Conservation (phyloP, 2,329 filamentous ascomycete genomes). For the Fusarium tuaranense region DNA sequence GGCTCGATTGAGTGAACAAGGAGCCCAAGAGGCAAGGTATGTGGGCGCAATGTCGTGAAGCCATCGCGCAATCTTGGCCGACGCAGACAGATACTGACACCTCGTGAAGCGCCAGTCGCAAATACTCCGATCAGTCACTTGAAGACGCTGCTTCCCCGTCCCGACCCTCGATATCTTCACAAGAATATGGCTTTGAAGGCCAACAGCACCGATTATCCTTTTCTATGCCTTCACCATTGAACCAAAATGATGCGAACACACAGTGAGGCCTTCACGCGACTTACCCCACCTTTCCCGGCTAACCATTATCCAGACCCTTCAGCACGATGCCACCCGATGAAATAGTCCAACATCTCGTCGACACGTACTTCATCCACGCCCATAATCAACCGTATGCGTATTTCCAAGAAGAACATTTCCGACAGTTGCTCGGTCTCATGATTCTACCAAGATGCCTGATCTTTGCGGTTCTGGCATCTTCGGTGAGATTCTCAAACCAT, state of each 20-base stretch:
- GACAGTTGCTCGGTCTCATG: neutral
- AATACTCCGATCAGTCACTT: neutral
- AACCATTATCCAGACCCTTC: slow-evolving; percentile 1
- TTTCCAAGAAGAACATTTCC: slow-evolving; percentile 3
- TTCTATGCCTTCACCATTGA: neutral
- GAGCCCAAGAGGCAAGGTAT: neutral
- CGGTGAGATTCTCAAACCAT: slow-evolving; percentile 5
- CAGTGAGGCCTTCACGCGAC: neutral
- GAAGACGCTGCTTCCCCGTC: neutral
- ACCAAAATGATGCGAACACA: neutral
- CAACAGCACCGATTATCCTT: neutral
- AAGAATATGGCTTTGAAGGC: neutral
- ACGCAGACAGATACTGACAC: neutral
- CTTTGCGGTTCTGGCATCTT: slow-evolving; percentile 2
- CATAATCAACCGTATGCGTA: slow-evolving; percentile 8
- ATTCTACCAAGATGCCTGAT: neutral
- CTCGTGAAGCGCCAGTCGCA: neutral
- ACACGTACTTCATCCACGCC: slow-evolving; percentile 1
- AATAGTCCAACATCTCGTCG: neutral
- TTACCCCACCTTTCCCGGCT: neutral
- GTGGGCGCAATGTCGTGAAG: neutral
- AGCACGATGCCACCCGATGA: slow-evolving; percentile 1
- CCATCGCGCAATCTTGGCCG: neutral
- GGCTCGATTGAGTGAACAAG: slow-evolving; percentile 14
- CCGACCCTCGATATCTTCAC: neutral